Evolutionary conservation across 495 filamentous ascomycete species (phyloP), one percentile per base, ranked within the genome.

Genomic region (Neurospora terricola): DNA sequence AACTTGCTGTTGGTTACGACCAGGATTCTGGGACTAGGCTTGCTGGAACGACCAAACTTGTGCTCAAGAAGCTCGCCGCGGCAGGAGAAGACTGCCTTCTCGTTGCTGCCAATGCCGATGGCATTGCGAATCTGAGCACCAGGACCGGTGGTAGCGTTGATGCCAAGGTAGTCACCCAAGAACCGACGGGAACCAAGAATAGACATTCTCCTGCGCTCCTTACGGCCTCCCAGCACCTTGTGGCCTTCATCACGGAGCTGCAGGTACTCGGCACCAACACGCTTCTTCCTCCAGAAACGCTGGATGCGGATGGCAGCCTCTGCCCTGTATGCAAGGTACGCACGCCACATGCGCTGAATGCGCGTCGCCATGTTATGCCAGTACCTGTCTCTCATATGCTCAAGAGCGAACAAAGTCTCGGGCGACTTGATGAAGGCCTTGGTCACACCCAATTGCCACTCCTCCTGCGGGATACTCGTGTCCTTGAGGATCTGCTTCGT

Each of bases 311-410:
- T 97, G 11, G 96, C 96, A 75, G 93, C 94, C 82, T 98, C 96
- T 14, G 90, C 92, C 36, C 96, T 87, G 80, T 98, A 98, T 14
- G 94, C 89, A 42, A 98, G 86, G 75, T 97, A 98, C 74, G 97
- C 97, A 73, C 96, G 87, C 96, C 96, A 99, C 75, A 96, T 95
- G 73, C 96, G 89, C 80, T 99, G 96, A 75, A 99, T 98, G 38
- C 96, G 89, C 69, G 94, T 97, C 8, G 96, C 95, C 96, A 99
- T 98, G 82, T 98, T 99, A 81, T 97, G 94, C 94, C 95, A 98
- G 82, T 98, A 98, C 30, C 92, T 87, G 80, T 98, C 96, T 74
- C 96, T 88, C 96, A 99, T 98, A 48, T 96, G 93, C 81, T 99
- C 96, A 21, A 99, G 86, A 10, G 96, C 96, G 77, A 99, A 99